Percentiles rank a stretch among this genome's conserved stretches.
These are phyloP conservation scores for Colletotrichum brevisporum DNA, from an alignment of 2,329 filamentous ascomycete species.

Conservation along the genomic window DNA sequence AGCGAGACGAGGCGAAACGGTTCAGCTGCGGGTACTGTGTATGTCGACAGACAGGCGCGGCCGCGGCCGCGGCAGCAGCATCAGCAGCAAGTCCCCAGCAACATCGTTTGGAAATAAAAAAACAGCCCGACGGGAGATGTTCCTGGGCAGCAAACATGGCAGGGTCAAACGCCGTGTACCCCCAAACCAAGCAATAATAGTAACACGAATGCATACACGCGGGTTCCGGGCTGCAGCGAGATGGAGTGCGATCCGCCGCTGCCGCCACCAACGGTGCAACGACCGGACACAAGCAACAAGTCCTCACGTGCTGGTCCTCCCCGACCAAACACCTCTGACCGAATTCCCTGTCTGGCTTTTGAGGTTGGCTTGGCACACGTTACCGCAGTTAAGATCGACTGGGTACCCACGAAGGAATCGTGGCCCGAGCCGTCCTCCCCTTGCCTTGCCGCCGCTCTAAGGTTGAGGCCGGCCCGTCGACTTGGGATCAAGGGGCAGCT, in stretches of 20 bases:
- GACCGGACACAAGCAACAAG: background rate
- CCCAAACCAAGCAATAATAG: background rate
- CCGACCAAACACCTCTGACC: background rate
- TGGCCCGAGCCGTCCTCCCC: constrained; percentile 1
- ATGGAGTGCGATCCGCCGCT: constrained; percentile 24
- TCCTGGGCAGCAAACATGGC: background rate
- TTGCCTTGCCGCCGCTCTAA: background rate
- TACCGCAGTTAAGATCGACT: constrained; percentile 15
- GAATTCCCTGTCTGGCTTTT: constrained; percentile 18
- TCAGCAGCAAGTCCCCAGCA: background rate
- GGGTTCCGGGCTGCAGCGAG: constrained; percentile 24
- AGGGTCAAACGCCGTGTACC: background rate
- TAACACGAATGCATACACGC: no score
- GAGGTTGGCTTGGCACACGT: constrained; percentile 25
- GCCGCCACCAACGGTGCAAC: constrained; percentile 23
- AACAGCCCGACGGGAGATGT: background rate
- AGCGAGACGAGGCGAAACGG: constrained; percentile 33
- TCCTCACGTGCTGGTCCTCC: background rate
- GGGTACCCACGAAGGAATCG: constrained; percentile 2
- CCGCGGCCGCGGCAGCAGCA: background rate
- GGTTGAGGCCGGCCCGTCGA: no score
- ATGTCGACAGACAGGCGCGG: constrained; percentile 6
- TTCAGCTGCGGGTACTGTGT: constrained; percentile 6
- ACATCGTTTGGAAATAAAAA: no score
- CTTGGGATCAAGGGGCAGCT: background rate